Conservation (phyloP, 768 basidiomycete species). For the Phanerochaete sordida region DNA sequence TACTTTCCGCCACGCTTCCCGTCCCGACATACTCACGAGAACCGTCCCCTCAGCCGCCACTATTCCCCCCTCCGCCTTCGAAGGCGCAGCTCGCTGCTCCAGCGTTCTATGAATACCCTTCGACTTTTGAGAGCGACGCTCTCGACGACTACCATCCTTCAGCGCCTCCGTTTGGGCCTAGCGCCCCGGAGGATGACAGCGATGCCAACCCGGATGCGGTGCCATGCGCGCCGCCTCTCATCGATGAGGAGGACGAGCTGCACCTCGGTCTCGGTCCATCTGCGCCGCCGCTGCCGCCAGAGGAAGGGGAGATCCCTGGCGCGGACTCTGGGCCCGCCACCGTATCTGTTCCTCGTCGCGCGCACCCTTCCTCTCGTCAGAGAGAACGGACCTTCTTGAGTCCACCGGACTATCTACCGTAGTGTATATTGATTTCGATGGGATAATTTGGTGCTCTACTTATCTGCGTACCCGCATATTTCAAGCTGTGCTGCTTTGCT, state of each 20-base stretch:
- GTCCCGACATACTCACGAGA: constrained; percentile 14
- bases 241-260: constrained; percentile 13
- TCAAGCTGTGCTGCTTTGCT: constrained; percentile 2
- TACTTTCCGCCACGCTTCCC: neutral
- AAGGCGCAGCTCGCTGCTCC: constrained; percentile 20
- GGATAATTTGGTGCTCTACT: constrained; percentile 1
- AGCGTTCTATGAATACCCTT: constrained; percentile 26
- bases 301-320: neutral
- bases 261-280: constrained; percentile 9
- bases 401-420: constrained; percentile 12
- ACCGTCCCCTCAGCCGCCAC: constrained; percentile 10
- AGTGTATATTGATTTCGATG: neutral
- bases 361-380: neutral
- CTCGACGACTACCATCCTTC: constrained; percentile 14
- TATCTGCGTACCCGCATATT: neutral
- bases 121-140: constrained; percentile 24
- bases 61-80: constrained; percentile 23
- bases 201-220: neutral
- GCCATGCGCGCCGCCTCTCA: constrained; percentile 11
- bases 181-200: constrained; percentile 8
- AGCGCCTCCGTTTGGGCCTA: constrained; percentile 22
- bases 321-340: neutral
- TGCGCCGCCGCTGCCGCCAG: neutral
- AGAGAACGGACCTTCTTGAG: neutral
- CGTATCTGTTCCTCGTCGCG: neutral